Base-by-base conservation (phyloP, 805 yeast species). In the Schizosaccharomyces osmophilus region DNA sequence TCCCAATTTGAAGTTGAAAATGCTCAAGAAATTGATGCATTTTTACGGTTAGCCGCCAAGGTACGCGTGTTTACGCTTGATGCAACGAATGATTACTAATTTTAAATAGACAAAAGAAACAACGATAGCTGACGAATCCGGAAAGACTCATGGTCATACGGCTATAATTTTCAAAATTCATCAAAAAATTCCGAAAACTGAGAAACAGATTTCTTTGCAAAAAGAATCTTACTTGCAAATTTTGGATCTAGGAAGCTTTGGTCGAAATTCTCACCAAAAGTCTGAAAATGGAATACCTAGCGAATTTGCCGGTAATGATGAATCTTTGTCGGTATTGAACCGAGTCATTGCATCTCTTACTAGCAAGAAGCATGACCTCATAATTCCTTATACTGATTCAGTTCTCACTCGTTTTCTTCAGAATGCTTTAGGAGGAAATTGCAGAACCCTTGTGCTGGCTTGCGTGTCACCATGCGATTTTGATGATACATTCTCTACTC, bases 371-470 rank as follows among this genome's bases (percentile, higher is more conserved):
- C 13, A 45, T 11, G 51, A 45, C 13, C 26, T 45, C 26, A 19
- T n/a, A 17, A 79, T 90, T 11, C 97, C 97, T 0, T 90, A 86
- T 70, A 73, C 97, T 66, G 95, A 90, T 69, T 87, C 95, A 5
- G 89, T 89, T 67, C 75, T 90, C 61, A 90, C 97, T 0, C 73
- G 97, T 65, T 74, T 90, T 60, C 77, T 90, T 62, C 87, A 89
- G 69, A 87, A 86, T 68, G 88, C 96, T 0, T 74, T 90, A 15
- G 96, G 96, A 3, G 97, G 97, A 0, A 87, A 87, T 69, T 90
- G 97, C 72, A 84, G 85, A 69, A 90, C 97, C 0, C 89, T 87
- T 4, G 90, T 90, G 97, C 85, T 90, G 65, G 97, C 88, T 1
- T 90, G 97, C 71, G 79, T 90, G 2, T 83, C 94, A 3, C 97